Conservation (phyloP, 2,329 filamentous ascomycete species). For the Ophiostoma novo-ulmi region DNA sequence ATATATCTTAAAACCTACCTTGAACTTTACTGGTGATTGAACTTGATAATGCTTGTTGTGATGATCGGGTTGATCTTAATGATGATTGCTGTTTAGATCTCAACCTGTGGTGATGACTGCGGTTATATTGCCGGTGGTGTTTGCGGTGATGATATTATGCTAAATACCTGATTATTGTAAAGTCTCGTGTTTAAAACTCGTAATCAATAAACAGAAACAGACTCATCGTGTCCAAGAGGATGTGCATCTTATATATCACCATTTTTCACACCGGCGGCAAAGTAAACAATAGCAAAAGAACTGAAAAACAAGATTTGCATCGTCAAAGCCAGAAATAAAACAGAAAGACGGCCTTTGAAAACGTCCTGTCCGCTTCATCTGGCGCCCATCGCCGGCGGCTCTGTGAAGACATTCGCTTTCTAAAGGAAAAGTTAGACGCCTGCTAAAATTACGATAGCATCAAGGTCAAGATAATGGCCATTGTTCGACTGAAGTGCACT, state of each 20-base stretch:
- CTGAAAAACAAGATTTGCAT: not conserved
- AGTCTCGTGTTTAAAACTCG: too few species aligned
- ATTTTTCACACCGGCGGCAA: not conserved
- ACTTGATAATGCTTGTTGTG: not conserved
- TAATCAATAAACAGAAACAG: too few species aligned
- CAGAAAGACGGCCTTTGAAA: not conserved
- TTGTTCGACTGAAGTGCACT: not conserved
- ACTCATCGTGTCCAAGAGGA: not conserved
- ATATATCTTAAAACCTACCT: not conserved
- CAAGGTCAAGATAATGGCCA: not conserved
- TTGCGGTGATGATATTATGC: not conserved
- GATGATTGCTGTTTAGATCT: not conserved
- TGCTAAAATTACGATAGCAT: not conserved
- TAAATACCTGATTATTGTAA: too few species aligned
- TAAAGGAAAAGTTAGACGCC: not conserved
- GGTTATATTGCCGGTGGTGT: too few species aligned
- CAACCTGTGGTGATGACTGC: too few species aligned
- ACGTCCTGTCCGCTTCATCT: not conserved
- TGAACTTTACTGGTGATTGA: not conserved
- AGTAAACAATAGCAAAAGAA: not conserved
- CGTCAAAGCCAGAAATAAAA: not conserved
- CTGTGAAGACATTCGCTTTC: not conserved
- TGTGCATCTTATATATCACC: not conserved
- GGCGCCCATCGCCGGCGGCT: conserved; percentile 7
- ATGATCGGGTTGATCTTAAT: not conserved